Conservation (phyloP, 176 grass and related monocot species). For the Elaeis guineensis region DNA sequence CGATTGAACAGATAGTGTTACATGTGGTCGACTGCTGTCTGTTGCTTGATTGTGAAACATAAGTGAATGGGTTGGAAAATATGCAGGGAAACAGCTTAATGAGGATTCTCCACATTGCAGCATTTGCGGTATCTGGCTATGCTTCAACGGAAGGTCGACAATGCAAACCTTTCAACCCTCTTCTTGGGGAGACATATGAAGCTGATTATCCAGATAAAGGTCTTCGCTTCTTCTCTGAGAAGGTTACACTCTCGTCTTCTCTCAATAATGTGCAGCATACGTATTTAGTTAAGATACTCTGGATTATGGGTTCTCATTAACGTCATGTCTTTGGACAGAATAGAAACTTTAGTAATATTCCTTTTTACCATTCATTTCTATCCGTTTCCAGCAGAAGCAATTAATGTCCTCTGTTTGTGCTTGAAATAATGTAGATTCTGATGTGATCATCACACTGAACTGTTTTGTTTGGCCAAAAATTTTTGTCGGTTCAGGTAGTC, state of each 20-base stretch:
- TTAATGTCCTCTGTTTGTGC: too few species aligned
- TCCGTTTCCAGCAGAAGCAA: too few species aligned
- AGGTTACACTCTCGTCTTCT: conserved; percentile 31
- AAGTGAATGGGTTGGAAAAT: too few species aligned
- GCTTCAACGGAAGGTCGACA: conserved; percentile 96
- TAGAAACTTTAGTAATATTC: too few species aligned
- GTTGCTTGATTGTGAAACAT: conserved; percentile 5
- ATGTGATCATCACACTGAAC: background rate
- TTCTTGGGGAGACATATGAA: conserved; percentile 97
- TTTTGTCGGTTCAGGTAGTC: conserved; percentile 58
- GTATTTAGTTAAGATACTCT: too few species aligned
- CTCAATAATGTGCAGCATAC: conserved; percentile 4
- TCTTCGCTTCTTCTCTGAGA: conserved; percentile 93
- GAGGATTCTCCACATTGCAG: conserved; percentile 79
- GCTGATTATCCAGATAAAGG: conserved; percentile 97
- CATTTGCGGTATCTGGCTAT: conserved; percentile 95
- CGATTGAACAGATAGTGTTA: background rate
- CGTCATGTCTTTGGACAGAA: too few species aligned
- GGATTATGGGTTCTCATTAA: too few species aligned
- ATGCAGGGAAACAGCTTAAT: conserved; percentile 86
- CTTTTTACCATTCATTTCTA: too few species aligned
- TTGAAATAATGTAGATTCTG: too few species aligned
- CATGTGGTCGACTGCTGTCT: conserved; percentile 3
- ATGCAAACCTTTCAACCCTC: conserved; percentile 95
- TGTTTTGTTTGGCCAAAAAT: conserved; percentile 16